Conservation (phyloP, 768 basidiomycete species). For the Tremella yokohamensis region DNA sequence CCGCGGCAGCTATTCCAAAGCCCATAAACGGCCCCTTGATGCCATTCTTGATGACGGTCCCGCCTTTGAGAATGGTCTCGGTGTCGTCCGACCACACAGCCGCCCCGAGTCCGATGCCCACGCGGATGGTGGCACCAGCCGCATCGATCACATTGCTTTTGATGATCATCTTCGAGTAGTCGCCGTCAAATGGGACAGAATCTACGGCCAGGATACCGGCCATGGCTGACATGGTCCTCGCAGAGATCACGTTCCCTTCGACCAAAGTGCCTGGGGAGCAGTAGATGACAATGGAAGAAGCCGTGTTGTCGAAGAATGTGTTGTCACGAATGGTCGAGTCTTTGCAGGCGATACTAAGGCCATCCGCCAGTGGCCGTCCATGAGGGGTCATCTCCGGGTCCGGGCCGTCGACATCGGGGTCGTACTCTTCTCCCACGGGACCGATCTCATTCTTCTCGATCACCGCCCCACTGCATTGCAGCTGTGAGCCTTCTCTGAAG, state of each 20-base stretch:
- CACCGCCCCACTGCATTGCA: slow-evolving; percentile 44
- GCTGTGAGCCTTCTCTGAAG: slow-evolving; percentile 50
- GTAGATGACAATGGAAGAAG: slow-evolving; percentile 52
- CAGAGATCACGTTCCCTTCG: slow-evolving; percentile 50
- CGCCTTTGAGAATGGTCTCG: slow-evolving; percentile 50
- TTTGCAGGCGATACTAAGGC: slow-evolving; percentile 52
- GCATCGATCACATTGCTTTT: slow-evolving; percentile 52
- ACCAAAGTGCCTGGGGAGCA: slow-evolving; percentile 53
- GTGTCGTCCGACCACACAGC: slow-evolving; percentile 53
- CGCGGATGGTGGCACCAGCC: slow-evolving; percentile 48
- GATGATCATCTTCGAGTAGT: slow-evolving; percentile 51
- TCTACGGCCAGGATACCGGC: slow-evolving; percentile 54
- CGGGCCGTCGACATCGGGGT: slow-evolving; percentile 46
- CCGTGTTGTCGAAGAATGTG: slow-evolving; percentile 53
- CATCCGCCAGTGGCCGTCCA: slow-evolving; percentile 53
- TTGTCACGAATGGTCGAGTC: slow-evolving; percentile 50
- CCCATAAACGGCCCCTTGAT: slow-evolving; percentile 52
- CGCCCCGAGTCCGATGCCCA: slow-evolving; percentile 53
- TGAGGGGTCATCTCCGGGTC: slow-evolving; percentile 49
- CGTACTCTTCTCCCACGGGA: slow-evolving; percentile 52
- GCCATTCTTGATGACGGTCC: slow-evolving; percentile 50
- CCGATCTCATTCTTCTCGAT: slow-evolving; percentile 51
- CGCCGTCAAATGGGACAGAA: slow-evolving; percentile 51
- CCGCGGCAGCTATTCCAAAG: slow-evolving; percentile 53
- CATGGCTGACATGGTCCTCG: slow-evolving; percentile 48